Evolutionary conservation across 2,329 filamentous ascomycete genomes (phyloP), one percentile per base, ranked within the genome.

Genomic region (Zasmidium citrigriseum): DNA sequence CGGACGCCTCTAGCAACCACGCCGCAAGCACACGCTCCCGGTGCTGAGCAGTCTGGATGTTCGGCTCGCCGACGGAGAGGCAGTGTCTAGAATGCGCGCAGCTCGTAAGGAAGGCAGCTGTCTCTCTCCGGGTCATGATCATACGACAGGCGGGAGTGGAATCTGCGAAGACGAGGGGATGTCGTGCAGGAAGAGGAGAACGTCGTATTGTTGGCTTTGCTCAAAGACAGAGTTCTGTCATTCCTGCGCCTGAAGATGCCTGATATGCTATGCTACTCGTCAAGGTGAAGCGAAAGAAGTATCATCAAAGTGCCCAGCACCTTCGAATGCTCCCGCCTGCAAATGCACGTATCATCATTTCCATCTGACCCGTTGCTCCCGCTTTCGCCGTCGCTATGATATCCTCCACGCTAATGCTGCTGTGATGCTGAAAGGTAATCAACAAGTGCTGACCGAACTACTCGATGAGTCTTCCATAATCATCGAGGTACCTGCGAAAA

Each of bases 401-500:
- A 4, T 41, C 16, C 34, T 41, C 12, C 34, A 41, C 34, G 34
- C 34, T 41, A 16, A 41, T 16, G 34, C 34, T 41, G 34, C 14
- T 4, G 34, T n/a, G 34, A 41, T 41, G 34, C 34, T 11, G 34
- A 10, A 41, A n/a, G 4, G 34, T 44, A 9, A 21, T 46, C 48
- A 57, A 38, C 9, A 22, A 52, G 24, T 47, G 18, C 20, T 41
- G 34, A 34, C 18, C 48, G 20, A 34, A 4, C n/a, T 52, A 65
- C 2, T 69, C 63, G 12, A 67, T 48, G 5, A 68, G 61, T 38
- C 73, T 65, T 3, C 78, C 77, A 63, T 79, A 79, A 20, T 80
- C 77, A 41, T 80, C 74, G 14, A 81, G 68, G 65, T 79, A 78
- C 46, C 76, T 78, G 57, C n/a, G 16, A 48, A 49, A 41, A 14